Percentiles rank a stretch among this genome's conserved stretches.
Conservation (phyloP, 768 basidiomycete genomes). For the Lactifluus echinatus region DNA sequence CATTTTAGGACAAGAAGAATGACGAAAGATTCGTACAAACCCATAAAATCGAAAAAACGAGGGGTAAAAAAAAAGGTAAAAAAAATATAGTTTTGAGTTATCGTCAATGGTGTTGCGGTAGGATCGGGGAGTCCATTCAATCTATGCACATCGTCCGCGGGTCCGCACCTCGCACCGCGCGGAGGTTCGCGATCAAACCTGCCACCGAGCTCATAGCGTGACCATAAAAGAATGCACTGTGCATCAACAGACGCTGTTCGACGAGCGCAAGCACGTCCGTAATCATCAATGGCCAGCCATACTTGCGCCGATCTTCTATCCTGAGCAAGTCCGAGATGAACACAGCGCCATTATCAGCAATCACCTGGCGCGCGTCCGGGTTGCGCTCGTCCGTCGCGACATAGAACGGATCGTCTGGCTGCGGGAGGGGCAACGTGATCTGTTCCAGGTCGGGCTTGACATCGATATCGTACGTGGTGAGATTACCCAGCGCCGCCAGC, state of each 20-base stretch:
- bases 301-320: slow-evolving; percentile 30
- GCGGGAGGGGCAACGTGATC: not conserved
- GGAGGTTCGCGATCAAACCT: slow-evolving; percentile 33
- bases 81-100: no score
- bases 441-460: slow-evolving; percentile 10
- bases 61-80: no score
- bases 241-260: slow-evolving; percentile 33
- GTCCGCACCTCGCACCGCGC: slow-evolving; percentile 32
- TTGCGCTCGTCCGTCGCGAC: slow-evolving; percentile 38
- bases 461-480: slow-evolving; percentile 8
- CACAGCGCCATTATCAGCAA: slow-evolving; percentile 31
- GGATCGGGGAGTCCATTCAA: no score
- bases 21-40: no score
- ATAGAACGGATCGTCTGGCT: slow-evolving; percentile 22
- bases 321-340: slow-evolving; percentile 37
- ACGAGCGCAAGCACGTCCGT: slow-evolving; percentile 36
- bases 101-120: no score
- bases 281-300: slow-evolving; percentile 36
- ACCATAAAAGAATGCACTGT: slow-evolving; percentile 32
- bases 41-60: no score
- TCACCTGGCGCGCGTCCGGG: slow-evolving; percentile 26
- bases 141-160: slow-evolving; percentile 30
- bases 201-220: slow-evolving; percentile 33
- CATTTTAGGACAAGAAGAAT: no score
- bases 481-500: slow-evolving; percentile 16